Base-by-base conservation (phyloP, 2,329 filamentous ascomycete species). In the Aureobasidium sp. region DNA sequence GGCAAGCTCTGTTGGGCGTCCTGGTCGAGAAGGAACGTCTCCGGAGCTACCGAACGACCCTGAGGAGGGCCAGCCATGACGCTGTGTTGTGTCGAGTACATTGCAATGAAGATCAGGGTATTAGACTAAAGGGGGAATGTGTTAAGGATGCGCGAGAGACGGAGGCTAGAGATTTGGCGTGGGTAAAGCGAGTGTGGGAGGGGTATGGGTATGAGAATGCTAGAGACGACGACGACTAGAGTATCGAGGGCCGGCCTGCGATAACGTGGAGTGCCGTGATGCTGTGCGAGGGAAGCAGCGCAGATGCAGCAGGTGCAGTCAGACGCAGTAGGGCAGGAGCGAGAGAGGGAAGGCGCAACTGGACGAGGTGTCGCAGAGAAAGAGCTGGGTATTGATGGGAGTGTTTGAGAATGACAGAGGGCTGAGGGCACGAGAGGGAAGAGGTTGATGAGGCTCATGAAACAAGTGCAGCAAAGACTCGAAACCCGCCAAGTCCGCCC, bases 21-120 rank as follows among this genome's bases (percentile, higher is more conserved):
- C 72, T 89, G 92, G 75, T 93, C 96, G 75, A 99, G 84, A 88
- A 99, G 93, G 75, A 99, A 99, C 44, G 94, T 97, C 82, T 99
- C 94, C 69, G 94, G 94, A 77, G 96, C 97, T 66, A 81, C 78
- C 37, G 77, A 76, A 49, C 78, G 75, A 66, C 76, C 73, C 80
- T 97, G 91, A 61, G 76, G 71, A 79, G 96, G 91, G 72, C 90
- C 88, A 70, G 90, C 89, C 90, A 97, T 96, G 69, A 87, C 83
- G 79, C 81, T 76, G 68, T 91, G 88, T 64, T 73, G 67, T 69
- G 68, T 74, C 66, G 78, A 74, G 73, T 79, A 81, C 78, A 81
- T 81, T 60, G 57, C 57, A 41, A 49, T 49, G 57, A 29, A 45
- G 53, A 45, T 22, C 25, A 27, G 34, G 48, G n/a, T 47, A 47